Percentiles rank a stretch among this genome's conserved stretches.
Conservation (phyloP, 768 basidiomycete species). For the Xerocomellus intermedius region DNA sequence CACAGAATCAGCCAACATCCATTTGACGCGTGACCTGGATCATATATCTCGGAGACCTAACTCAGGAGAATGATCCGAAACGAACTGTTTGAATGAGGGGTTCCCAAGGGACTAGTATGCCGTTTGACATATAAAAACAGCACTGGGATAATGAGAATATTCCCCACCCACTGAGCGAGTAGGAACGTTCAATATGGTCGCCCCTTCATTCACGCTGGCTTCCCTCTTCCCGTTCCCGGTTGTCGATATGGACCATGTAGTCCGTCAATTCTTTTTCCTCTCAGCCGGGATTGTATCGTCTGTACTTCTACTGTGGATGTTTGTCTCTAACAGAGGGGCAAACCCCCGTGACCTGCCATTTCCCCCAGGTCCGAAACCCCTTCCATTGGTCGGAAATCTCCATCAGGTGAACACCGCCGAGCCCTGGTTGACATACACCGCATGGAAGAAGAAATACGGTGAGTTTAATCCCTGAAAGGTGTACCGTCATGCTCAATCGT, state of each 20-base stretch:
- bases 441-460: conserved; percentile 36
- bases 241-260: not conserved
- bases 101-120: too few relatives aligned
- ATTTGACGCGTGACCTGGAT: too few relatives aligned
- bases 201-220: not conserved
- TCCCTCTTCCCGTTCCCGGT: conserved; percentile 4
- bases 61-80: too few relatives aligned
- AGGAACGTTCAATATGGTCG: not conserved
- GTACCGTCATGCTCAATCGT: not conserved
- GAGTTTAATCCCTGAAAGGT: not conserved
- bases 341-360: conserved; percentile 12
- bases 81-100: too few relatives aligned
- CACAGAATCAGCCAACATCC: too few relatives aligned
- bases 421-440: conserved; percentile 36
- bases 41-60: too few relatives aligned
- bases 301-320: conserved; percentile 1
- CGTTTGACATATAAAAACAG: conserved; percentile 5
- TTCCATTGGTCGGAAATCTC: conserved; percentile 31
- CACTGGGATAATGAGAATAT: not conserved
- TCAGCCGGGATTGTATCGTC: not conserved
- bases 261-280: not conserved
- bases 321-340: not conserved
- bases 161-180: not conserved
- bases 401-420: conserved; percentile 24
- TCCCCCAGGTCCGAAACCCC: conserved; percentile 32